Evolutionary conservation across 768 basidiomycete species (phyloP).

Genomic region (Hygrocybe coccinea): DNA sequence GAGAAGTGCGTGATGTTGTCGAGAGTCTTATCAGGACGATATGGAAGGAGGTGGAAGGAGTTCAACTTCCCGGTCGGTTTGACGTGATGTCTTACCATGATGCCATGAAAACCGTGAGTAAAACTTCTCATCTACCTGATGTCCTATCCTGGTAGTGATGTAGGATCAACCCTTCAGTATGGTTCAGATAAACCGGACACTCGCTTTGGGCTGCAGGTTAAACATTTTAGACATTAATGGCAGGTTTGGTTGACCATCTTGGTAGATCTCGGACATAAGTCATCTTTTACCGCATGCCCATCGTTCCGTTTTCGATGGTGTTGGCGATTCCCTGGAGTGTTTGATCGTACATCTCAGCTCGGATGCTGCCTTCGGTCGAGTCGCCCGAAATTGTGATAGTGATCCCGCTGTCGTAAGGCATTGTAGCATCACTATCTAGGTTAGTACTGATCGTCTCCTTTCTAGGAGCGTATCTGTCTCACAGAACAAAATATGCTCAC

Average conservation of each 20-base stretch:
- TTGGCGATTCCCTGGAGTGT: constrained; percentile 40
- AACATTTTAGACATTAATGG: constrained; percentile 2
- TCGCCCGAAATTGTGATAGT: constrained; percentile 33
- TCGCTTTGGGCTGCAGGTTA: constrained; percentile 80
- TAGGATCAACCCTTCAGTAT: constrained; percentile 50
- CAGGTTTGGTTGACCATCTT: constrained; percentile 8
- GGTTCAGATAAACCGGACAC: constrained; percentile 95
- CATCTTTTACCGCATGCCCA: constrained; percentile 32
- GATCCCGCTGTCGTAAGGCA: constrained; percentile 29
- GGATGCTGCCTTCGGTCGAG: constrained; percentile 39
- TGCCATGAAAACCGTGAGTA: constrained; percentile 80
- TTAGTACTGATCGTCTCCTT: constrained; percentile 1
- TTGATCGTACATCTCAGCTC: constrained; percentile 40
- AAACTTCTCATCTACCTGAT: not conserved
- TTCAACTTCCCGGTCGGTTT: constrained; percentile 60
- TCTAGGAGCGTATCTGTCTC: constrained; percentile 48
- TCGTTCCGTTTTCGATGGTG: constrained; percentile 24
- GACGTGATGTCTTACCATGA: constrained; percentile 82
- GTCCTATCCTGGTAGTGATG: constrained; percentile 13
- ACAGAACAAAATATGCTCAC: constrained; percentile 40
- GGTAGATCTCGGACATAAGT: constrained; percentile 44
- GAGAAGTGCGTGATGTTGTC: constrained; percentile 72
- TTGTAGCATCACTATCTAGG: too few relatives aligned
- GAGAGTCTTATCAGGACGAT: constrained; percentile 70
- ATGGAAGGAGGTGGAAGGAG: constrained; percentile 67